These are phyloP conservation scores for Penicillium sp. DNA, from an alignment of 2,329 filamentous ascomycete genomes.

Conservation along the genomic window DNA sequence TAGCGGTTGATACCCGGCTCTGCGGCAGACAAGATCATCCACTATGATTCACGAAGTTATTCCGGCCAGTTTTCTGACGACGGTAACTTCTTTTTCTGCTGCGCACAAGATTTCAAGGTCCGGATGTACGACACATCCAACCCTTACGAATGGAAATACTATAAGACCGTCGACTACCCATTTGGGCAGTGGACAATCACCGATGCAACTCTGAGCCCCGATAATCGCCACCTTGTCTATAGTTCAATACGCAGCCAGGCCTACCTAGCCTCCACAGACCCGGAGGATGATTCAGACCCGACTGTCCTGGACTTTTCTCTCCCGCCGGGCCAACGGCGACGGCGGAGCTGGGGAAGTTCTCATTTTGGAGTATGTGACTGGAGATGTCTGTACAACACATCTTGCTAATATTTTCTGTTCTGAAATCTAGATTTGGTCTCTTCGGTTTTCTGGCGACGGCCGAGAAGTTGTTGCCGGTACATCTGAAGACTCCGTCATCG, in stretches of 20 bases:
- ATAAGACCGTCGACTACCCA: constrained; percentile 83
- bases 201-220: constrained; percentile 83
- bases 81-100: constrained; percentile 94
- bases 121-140: constrained; percentile 98
- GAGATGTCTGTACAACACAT: no score
- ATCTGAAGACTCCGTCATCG: constrained; percentile 71
- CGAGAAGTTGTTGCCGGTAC: constrained; percentile 88
- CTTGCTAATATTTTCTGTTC: not conserved
- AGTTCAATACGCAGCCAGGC: constrained; percentile 82
- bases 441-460: constrained; percentile 89
- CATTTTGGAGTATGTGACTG: constrained; percentile 45
- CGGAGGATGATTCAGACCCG: constrained; percentile 74
- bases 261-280: constrained; percentile 82
- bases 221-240: constrained; percentile 89
- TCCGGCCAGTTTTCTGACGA: constrained; percentile 96
- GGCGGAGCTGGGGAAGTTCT: constrained; percentile 33
- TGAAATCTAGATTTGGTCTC: constrained; percentile 68
- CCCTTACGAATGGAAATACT: constrained; percentile 91
- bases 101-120: constrained; percentile 87
- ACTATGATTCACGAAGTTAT: constrained; percentile 82
- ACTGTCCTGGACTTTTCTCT: constrained; percentile 71
- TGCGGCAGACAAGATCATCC: constrained; percentile 78
- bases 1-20: constrained; percentile 74
- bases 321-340: constrained; percentile 41
- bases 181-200: constrained; percentile 94